Evolutionary conservation across 1,139 yeast species (phyloP).

Genomic region (Yamadazyma dendronema): DNA sequence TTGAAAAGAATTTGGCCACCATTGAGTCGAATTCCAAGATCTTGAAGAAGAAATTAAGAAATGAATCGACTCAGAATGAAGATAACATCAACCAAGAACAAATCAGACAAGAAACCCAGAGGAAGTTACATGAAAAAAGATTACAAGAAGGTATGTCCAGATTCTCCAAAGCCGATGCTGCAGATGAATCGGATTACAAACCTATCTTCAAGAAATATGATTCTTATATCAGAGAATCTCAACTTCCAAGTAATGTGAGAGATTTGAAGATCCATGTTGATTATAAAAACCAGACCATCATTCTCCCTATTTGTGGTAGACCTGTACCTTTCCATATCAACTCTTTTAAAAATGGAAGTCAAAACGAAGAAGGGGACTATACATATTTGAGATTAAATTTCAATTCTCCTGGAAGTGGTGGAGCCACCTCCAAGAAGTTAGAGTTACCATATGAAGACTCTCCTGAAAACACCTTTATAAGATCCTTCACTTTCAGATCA

Average conservation of each 20-base stretch:
- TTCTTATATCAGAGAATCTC: constrained; percentile 89
- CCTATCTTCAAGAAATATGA: constrained; percentile 89
- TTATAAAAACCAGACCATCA: constrained; percentile 80
- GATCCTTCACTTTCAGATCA: constrained; percentile 86
- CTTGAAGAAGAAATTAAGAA: constrained; percentile 75
- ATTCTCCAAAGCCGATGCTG: constrained; percentile 73
- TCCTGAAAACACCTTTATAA: constrained; percentile 79
- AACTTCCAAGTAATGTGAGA: constrained; percentile 78
- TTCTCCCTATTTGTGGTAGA: constrained; percentile 89
- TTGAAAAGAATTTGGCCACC: constrained; percentile 30
- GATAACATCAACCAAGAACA: constrained; percentile 69
- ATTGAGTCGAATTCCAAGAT: constrained; percentile 53
- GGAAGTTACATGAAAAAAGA: constrained; percentile 77
- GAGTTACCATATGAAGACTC: constrained; percentile 91
- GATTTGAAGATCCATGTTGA: constrained; percentile 89
- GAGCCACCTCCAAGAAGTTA: constrained; percentile 62
- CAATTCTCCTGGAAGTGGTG: constrained; percentile 89
- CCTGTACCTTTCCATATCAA: constrained; percentile 98
- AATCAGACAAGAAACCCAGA: constrained; percentile 80
- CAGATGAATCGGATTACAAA: constrained; percentile 60
- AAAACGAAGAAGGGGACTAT: constrained; percentile 94
- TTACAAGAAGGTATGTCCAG: constrained; percentile 82
- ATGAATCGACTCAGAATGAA: constrained; percentile 69
- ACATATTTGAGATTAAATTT: constrained; percentile 88
- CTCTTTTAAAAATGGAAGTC: constrained; percentile 90